Evolutionary conservation across 352 stramenopile genomes (phyloP), one percentile per base, ranked within the genome.

Genomic region (Pythium pectinolyticum): DNA sequence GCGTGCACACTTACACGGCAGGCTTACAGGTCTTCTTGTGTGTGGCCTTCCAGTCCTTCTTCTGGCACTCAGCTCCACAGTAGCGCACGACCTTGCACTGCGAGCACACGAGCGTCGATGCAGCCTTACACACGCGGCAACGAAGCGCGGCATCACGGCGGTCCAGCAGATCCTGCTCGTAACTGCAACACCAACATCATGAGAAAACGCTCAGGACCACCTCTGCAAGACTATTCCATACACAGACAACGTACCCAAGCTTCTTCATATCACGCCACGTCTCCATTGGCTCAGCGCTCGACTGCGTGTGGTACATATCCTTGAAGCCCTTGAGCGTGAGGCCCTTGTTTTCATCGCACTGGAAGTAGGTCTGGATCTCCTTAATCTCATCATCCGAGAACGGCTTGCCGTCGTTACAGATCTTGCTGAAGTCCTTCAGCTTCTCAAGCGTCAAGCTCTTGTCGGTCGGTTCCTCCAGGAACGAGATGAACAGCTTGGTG

Each of bases 281-380:
- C 78, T 95, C 86, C 72, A 90, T 84, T 17, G 85, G 83, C 73
- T 95, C 86, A 34, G 85, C 85, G 67, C 86, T 94, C 60, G 86
- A 94, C 72, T 95, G 86, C 68, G 86, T 95, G 74, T 94, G 86
- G 82, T 95, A 95, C 84, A 95, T 95, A 66, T 95, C 86, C 75
- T 93, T 94, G 70, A 94, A 95, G 41, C 86, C 86, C 75, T 91
- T 91, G 51, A 93, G 80, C 66, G 86, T 95, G 64, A 95, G 74
- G 17, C 84, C 84, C 78, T 93, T 92, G 76, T 95, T 95, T 73
- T 95, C 86, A 63, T 95, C 85, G 70, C 86, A 95, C 73, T 95
- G 83, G 72, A 95, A 95, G 74, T 95, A 95, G 40, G 84, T 94
- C 81, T 95, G 85, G 72, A 95, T 95, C 75, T 95, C 86, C 75